Evolutionary conservation across 2,329 filamentous ascomycete species (phyloP).

Genomic region (Colletotrichum truncatum): DNA sequence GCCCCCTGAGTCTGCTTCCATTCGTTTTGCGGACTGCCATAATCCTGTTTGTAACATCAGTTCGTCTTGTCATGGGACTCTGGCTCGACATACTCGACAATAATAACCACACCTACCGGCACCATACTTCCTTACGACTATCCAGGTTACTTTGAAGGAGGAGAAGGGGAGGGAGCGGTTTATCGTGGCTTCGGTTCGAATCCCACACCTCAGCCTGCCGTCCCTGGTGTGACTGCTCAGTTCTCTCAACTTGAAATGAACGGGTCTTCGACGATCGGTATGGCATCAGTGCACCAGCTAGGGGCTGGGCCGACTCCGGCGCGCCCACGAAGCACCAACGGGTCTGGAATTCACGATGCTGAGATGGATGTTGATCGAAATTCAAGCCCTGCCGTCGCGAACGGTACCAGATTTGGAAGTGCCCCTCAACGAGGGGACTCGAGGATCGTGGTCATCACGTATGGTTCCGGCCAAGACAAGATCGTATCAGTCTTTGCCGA

Average conservation of each 20-base stretch:
- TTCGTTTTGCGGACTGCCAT: slow-evolving; percentile 4
- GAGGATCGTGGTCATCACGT: slow-evolving; percentile 73
- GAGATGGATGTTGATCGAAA: slow-evolving; percentile 46
- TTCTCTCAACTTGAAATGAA: slow-evolving; percentile 25
- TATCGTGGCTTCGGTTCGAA: slow-evolving; percentile 5
- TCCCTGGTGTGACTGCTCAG: slow-evolving; percentile 16
- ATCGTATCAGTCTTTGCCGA: slow-evolving; percentile 82
- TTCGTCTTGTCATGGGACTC: slow-evolving; percentile 29
- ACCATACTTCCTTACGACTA: slow-evolving; percentile 22
- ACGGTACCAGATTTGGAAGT: slow-evolving; percentile 53
- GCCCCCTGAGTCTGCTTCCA: slow-evolving; percentile 7
- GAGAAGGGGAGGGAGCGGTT: slow-evolving; percentile 27
- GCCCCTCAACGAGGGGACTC: slow-evolving; percentile 62
- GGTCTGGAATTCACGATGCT: slow-evolving; percentile 33
- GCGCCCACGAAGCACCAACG: slow-evolving; percentile 38
- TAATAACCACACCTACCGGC: slow-evolving; percentile 16
- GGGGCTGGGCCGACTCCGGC: slow-evolving; percentile 43
- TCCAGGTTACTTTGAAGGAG: slow-evolving; percentile 17
- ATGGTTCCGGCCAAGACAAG: slow-evolving; percentile 75
- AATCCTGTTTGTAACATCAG: slow-evolving; percentile 5
- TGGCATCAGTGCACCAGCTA: slow-evolving; percentile 51
- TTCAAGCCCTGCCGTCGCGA: slow-evolving; percentile 44
- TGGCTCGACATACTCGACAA: slow-evolving; percentile 6
- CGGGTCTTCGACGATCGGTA: slow-evolving; percentile 29
- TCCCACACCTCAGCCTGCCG: not conserved